Evolutionary conservation across 1,284 basidiomycete species (phyloP).

Genomic region (Leccinum proximum): DNA sequence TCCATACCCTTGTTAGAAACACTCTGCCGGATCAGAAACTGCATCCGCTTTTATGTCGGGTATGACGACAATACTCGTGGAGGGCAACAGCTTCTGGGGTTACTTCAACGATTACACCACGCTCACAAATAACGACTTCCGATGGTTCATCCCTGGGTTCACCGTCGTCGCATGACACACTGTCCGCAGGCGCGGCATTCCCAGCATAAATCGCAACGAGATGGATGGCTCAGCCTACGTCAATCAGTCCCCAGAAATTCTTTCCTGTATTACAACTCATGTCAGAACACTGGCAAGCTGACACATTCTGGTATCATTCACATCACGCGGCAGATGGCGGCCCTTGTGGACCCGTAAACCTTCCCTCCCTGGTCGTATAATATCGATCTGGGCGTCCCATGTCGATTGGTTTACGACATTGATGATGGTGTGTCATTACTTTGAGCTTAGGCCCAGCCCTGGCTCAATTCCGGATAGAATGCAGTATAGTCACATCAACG

Average conservation of each 20-base stretch:
- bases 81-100: not conserved
- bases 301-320: constrained; percentile 42
- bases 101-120: constrained; percentile 2
- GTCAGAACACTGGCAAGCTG: constrained; percentile 32
- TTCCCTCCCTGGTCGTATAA: constrained; percentile 21
- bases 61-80: not conserved
- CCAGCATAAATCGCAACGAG: constrained; percentile 13
- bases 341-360: constrained; percentile 6
- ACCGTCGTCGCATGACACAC: constrained; percentile 15
- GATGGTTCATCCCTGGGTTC: constrained; percentile 18
- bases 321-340: constrained; percentile 30
- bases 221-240: constrained; percentile 25
- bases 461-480: constrained; percentile 23
- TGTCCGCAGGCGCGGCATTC: constrained; percentile 28
- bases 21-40: constrained; percentile 15
- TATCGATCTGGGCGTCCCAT: constrained; percentile 29
- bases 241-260: constrained; percentile 20
- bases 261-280: constrained; percentile 28
- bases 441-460: not conserved
- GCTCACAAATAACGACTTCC: constrained; percentile 28
- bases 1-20: constrained; percentile 16
- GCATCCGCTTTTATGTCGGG: too few species aligned
- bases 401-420: constrained; percentile 27
- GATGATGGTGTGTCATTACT: constrained; percentile 25
- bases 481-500: constrained; percentile 31